phyloP scores from a whole-genome alignment of 2,329 filamentous ascomycete genomes.

The Ceratocystis eucalypticola region DNA sequence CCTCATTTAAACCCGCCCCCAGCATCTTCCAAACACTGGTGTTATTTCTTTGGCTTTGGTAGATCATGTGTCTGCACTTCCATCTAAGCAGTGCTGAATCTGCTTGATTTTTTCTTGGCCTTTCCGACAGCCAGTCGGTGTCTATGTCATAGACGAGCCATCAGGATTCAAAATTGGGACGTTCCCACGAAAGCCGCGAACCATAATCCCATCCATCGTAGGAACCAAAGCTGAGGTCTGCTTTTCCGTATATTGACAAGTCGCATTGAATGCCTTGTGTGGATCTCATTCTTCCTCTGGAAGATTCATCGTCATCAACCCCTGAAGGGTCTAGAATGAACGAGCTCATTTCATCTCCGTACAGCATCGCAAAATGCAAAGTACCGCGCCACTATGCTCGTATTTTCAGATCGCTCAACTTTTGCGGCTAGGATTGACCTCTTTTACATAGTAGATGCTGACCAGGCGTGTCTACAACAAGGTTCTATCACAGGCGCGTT shows the following conservation, averaged over 20 bases:
- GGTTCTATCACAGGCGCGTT: neutral
- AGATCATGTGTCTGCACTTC: neutral
- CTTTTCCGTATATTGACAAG: neutral
- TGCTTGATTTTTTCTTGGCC: neutral
- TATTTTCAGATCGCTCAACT: neutral
- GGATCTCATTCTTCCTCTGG: neutral
- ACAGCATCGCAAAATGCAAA: neutral
- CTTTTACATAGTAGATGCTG: conserved; percentile 17
- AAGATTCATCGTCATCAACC: conserved; percentile 5
- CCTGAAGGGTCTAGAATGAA: neutral
- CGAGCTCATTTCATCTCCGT: conserved; percentile 1
- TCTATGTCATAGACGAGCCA: too few species aligned
- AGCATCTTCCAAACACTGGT: neutral
- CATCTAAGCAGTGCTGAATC: neutral
- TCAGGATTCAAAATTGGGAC: neutral
- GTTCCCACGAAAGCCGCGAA: conserved; percentile 6
- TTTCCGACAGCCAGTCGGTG: neutral
- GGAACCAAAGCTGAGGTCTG: conserved; percentile 6
- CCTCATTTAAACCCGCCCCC: neutral
- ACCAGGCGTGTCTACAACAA: conserved; percentile 17
- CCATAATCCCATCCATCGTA: neutral
- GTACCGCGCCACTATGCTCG: neutral
- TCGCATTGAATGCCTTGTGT: neutral
- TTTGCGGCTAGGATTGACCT: neutral
- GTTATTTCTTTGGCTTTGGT: neutral